Evolutionary conservation across 148 eudicot genomes (phyloP).

Genomic region (Fallopia convolvulus): DNA sequence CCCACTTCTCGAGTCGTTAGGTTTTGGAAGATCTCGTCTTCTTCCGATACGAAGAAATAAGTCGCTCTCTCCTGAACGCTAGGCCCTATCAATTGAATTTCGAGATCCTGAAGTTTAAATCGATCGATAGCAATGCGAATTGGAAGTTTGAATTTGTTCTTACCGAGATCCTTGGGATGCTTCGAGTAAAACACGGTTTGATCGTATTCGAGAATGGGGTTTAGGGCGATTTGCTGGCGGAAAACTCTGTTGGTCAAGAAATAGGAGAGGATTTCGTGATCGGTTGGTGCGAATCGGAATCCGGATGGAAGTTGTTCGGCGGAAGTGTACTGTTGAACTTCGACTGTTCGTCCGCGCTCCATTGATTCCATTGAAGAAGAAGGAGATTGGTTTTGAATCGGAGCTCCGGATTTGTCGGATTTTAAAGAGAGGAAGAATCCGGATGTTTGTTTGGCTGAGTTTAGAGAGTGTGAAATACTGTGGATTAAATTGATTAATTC

Average conservation of each 20-base stretch:
- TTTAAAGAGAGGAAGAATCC: not conserved
- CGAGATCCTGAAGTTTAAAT: not conserved
- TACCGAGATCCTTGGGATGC: not conserved
- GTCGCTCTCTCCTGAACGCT: not conserved
- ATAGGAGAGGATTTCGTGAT: not conserved
- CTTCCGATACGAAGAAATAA: not conserved
- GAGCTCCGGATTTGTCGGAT: not conserved
- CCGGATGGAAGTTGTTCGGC: not conserved
- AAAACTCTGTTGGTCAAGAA: not conserved
- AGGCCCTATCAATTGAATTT: not conserved
- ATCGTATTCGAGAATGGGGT: not conserved
- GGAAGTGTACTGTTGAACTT: not conserved
- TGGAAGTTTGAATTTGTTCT: not conserved
- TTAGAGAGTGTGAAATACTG: not conserved
- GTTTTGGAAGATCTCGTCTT: not conserved
- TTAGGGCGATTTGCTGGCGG: not conserved
- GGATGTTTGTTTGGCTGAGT: not conserved
- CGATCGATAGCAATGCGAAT: not conserved
- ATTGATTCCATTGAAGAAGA: not conserved
- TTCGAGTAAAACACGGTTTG: not conserved
- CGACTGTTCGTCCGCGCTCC: not conserved
- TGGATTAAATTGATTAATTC: not conserved
- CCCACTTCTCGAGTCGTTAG: not conserved
- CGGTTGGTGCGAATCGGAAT: not conserved
- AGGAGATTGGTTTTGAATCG: not conserved